Base-by-base conservation (phyloP, 1,284 basidiomycete genomes). In the Cryptococcus deneoformans region DNA sequence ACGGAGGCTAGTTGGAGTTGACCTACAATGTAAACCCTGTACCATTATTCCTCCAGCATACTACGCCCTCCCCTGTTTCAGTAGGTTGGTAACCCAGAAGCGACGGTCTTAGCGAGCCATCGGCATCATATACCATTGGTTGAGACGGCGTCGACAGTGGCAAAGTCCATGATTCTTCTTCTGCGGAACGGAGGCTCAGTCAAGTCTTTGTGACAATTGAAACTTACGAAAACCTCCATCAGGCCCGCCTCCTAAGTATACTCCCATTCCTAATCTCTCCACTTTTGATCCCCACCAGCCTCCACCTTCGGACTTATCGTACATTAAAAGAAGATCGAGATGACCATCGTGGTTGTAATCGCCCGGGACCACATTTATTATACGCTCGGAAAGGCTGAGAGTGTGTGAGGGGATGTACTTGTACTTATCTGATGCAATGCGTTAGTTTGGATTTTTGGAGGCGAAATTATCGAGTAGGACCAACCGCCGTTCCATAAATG, bases 301-400 rank as follows among this genome's bases (percentile, higher is more conserved):
- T 67, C 80, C 56, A 69, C 80, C 53, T 70, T 73, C 63, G 78
- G 66, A 69, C 11, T 52, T 82, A 63, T 84, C 80, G 51, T 85
- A 84, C 89, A 97, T 93, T 53, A 97, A 84, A 6, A 98, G 84
- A 4, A 97, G 72, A 76, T 98, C 95, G 6, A 97, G 82, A 67
- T 85, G 86, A 9, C 95, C 95, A 61, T 94, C 88, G 71, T 92
- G 89, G 36, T 93, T 90, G 72, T 89, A 94, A 77, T 99, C 95
- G 20, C 89, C 90, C 0, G 94, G 92, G 1, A 98, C 84, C 45
- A 94, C 86, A 70, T 96, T 97, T 61, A 67, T 60, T 35, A 78
- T 69, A 1, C 60, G 56, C 8, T 64, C 60, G 0, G 65, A 53
- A 9, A 70, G 57, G 0, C 62, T 62, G 24, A 77, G 35, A 12